phyloP scores from a whole-genome alignment of 805 yeast genomes.

The Cyberlindnera maclurae region DNA sequence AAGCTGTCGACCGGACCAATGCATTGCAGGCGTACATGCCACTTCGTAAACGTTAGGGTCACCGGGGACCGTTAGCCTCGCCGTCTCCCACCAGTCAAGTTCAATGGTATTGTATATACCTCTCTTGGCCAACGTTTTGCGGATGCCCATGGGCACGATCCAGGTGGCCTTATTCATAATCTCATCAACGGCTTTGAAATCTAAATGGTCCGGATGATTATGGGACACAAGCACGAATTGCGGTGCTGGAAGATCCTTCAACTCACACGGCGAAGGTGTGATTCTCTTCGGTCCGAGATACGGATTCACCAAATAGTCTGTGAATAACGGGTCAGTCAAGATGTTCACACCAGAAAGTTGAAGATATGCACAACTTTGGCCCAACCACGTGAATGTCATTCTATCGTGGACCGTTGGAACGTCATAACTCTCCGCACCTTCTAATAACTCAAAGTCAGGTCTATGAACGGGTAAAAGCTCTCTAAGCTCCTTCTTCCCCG shows the following conservation, averaged over 20 bases:
- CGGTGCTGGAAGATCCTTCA: slow-evolving; percentile 58
- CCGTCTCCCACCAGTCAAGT: slow-evolving; percentile 89
- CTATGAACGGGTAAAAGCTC: slow-evolving; percentile 49
- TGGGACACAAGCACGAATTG: slow-evolving; percentile 79
- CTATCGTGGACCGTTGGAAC: slow-evolving; percentile 36
- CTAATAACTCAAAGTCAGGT: slow-evolving; percentile 37
- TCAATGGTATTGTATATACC: slow-evolving; percentile 64
- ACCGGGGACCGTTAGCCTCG: slow-evolving; percentile 29
- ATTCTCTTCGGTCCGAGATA: slow-evolving; percentile 78
- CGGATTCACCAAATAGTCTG: slow-evolving; percentile 53
- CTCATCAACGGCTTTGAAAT: slow-evolving; percentile 43
- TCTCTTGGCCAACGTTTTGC: slow-evolving; percentile 45
- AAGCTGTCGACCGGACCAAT: slow-evolving; percentile 89
- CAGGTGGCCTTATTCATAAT: slow-evolving; percentile 63
- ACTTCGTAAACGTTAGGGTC: slow-evolving; percentile 55
- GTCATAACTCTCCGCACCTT: slow-evolving; percentile 11
- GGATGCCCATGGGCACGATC: slow-evolving; percentile 84
- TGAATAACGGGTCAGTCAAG: slow-evolving; percentile 80
- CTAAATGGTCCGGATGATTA: slow-evolving; percentile 94
- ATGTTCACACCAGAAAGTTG: slow-evolving; percentile 68
- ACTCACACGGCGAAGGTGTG: slow-evolving; percentile 63
- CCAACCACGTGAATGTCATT: slow-evolving; percentile 80
- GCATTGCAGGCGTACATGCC: slow-evolving; percentile 92
- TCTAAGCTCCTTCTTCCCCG: slow-evolving; percentile 39
- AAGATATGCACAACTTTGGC: slow-evolving; percentile 79